Evolutionary conservation across 192 early-diverging fungal genomes (phyloP).

Genomic region (Gamsiella multidivaricata): DNA sequence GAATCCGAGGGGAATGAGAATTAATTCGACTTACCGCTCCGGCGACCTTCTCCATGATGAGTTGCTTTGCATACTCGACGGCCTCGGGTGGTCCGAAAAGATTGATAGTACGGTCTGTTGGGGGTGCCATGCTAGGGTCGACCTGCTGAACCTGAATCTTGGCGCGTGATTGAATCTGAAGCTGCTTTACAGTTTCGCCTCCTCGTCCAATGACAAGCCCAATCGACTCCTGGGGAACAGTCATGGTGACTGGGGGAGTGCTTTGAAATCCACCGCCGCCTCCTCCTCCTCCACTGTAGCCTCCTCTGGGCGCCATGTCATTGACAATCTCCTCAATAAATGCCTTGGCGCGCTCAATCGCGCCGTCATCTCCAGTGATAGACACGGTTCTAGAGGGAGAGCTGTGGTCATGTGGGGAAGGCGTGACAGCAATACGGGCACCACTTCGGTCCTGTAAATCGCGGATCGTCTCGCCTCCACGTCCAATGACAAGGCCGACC

Average conservation of each 20-base stretch:
- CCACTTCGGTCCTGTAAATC: constrained; percentile 75
- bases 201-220: constrained; percentile 66
- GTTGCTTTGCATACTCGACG: constrained; percentile 60
- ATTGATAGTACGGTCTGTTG: constrained; percentile 60
- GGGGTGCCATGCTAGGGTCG: constrained; percentile 42
- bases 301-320: constrained; percentile 32
- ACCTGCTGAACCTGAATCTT: constrained; percentile 69
- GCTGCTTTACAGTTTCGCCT: constrained; percentile 68
- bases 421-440: constrained; percentile 76
- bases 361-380: constrained; percentile 75
- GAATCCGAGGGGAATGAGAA: not conserved
- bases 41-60: constrained; percentile 62
- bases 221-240: constrained; percentile 69
- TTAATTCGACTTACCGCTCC: constrained; percentile 51
- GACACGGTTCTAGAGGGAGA: constrained; percentile 66
- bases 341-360: constrained; percentile 74
- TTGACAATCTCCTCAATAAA: constrained; percentile 83
- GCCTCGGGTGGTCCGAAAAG: constrained; percentile 58
- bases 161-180: constrained; percentile 71
- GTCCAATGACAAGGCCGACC: constrained; percentile 88
- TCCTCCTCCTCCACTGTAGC: constrained; percentile 16
- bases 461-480: constrained; percentile 81
- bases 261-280: constrained; percentile 51
- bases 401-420: constrained; percentile 53
- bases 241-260: constrained; percentile 62